Evolutionary conservation across 1,139 yeast genomes (phyloP), one percentile per base, ranked within the genome.

Genomic region (Kluyveromyces sp.): DNA sequence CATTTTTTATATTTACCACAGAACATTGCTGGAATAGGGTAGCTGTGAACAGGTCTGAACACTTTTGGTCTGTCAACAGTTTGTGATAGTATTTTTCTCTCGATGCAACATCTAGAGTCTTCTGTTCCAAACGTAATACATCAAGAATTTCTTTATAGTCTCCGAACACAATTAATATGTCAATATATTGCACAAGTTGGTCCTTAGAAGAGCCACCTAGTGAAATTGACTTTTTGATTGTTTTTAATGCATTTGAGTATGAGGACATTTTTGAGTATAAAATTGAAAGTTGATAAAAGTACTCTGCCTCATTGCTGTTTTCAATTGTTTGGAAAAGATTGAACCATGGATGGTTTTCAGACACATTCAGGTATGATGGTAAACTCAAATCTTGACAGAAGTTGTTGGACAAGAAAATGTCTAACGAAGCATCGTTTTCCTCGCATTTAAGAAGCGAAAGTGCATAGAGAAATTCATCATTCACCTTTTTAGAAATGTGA

Each of bases 101-200:
- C 10, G 53, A 47, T 25, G 48, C 51, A 3, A 47, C 45, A 7
- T 56, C 42, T 15, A 62, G 45, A 7, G 49, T 50, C 7, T 49
- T 48, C 35, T 57, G 64, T 38, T 61, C 58, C 39, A 60, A 50
- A 39, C 60, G 55, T 43, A 63, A 42, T 7, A 63, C 62, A 48
- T 62, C 65, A 21, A 63, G 37, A 3, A 60, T 58, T 45, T 63
- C 67, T 36, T 54, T 53, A 46, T 50, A 59, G 48, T 59, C 49
- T 26, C 51, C 42, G 34, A 62, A 62, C 8, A 56, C 48, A 29
- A 60, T 52, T 33, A 62, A 46, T 10, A 57, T 52, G 35, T 60
- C 54, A 29, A 62, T 45, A 43, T 59, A 57, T 38, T 59, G 61
- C 25, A 49, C 48, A 42, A 60, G 51, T 42, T 63, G 67, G 15